Evolutionary conservation across 306 rosid genomes (phyloP).

Genomic region (Macrotyloma uniflorum): DNA sequence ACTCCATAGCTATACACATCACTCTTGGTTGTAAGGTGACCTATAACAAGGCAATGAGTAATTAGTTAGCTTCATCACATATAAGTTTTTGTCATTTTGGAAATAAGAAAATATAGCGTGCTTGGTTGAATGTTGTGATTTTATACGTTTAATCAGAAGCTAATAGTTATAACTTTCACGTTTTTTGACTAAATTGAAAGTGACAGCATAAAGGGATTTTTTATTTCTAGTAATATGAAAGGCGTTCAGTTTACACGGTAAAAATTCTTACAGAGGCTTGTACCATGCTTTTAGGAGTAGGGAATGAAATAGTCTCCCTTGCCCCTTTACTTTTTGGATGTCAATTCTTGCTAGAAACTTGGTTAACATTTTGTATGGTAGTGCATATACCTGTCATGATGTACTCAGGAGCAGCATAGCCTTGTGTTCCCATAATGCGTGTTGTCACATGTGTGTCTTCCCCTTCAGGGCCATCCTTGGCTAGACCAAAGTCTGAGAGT

Average conservation of each 20-base stretch:
- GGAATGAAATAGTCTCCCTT: neutral
- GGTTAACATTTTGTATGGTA: constrained; percentile 2
- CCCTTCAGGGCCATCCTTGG: constrained; percentile 80
- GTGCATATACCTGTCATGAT: constrained; percentile 62
- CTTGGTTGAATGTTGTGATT: neutral
- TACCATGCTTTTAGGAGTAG: neutral
- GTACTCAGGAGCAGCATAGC: constrained; percentile 68
- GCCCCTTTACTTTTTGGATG: neutral
- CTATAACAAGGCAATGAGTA: constrained; percentile 39
- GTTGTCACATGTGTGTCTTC: constrained; percentile 72
- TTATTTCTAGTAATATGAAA: neutral
- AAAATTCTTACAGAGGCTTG: neutral
- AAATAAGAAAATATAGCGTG: neutral
- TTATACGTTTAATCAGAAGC: neutral
- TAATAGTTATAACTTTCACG: neutral
- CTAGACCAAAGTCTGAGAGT: constrained; percentile 82
- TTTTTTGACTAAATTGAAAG: neutral
- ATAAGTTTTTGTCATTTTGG: neutral
- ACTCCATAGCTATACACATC: constrained; percentile 91
- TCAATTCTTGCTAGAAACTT: neutral
- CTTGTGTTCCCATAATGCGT: constrained; percentile 74
- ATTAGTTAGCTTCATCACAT: neutral
- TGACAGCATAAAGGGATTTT: constrained; percentile 9
- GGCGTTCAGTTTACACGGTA: neutral
- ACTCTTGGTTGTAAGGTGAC: constrained; percentile 79